Conservation (phyloP, 345 rosid species). For the Sisymbrium altissimum region DNA sequence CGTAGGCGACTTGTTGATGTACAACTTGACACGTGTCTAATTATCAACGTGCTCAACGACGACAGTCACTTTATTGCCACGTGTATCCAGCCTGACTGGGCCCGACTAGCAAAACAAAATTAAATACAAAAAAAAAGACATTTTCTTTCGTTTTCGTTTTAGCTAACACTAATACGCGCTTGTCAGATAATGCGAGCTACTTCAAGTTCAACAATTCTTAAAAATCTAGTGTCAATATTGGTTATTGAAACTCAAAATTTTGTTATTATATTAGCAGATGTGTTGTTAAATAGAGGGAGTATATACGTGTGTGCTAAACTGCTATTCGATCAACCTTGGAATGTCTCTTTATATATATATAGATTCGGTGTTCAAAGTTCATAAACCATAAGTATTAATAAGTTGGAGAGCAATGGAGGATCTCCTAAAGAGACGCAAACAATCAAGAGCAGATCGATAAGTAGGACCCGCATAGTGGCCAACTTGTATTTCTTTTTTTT, state of each 20-base stretch:
- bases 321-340: too few species aligned
- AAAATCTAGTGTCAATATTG: too few species aligned
- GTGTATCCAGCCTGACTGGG: slow-evolving; percentile 38
- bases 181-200: too few species aligned
- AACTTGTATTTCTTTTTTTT: slow-evolving; percentile 17
- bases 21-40: slow-evolving; percentile 30
- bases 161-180: too few species aligned
- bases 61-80: slow-evolving; percentile 33
- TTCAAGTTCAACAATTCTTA: too few species aligned
- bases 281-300: too few species aligned
- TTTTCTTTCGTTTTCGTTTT: too few species aligned
- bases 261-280: too few species aligned
- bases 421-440: slow-evolving; percentile 36
- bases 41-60: slow-evolving; percentile 29
- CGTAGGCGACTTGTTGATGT: slow-evolving; percentile 27
- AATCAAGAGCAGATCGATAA: slow-evolving; percentile 27
- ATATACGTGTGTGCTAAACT: too few species aligned
- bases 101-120: neutral
- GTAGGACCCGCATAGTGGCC: slow-evolving; percentile 32
- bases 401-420: slow-evolving; percentile 12
- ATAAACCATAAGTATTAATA: neutral
- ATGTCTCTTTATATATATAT: too few species aligned
- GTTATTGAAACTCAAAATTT: too few species aligned
- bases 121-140: neutral
- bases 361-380: too few species aligned